Evolutionary conservation across 2,329 filamentous ascomycete species (phyloP).

Genomic region (Exophiala viscosa): DNA sequence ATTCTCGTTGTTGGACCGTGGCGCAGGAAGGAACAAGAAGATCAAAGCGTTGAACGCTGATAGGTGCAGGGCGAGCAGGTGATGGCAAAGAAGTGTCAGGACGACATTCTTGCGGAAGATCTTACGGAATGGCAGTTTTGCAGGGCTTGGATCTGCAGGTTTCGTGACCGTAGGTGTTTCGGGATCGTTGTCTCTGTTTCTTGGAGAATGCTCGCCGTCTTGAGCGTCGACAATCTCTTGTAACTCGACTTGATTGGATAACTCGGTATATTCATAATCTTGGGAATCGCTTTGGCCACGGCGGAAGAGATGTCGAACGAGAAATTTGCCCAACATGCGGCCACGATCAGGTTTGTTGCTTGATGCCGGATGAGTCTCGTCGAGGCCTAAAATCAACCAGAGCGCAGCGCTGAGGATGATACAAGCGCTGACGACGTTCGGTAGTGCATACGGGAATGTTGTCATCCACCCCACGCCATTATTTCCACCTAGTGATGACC

Average conservation of each 20-base stretch:
- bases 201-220: slow-evolving; percentile 6
- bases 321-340: slow-evolving; percentile 35
- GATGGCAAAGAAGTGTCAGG: slow-evolving; percentile 59
- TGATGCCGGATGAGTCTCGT: slow-evolving; percentile 52
- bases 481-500: slow-evolving; percentile 54
- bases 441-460: slow-evolving; percentile 65
- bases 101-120: slow-evolving; percentile 55
- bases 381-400: slow-evolving; percentile 60
- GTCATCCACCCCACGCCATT: slow-evolving; percentile 62
- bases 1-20: slow-evolving; percentile 46
- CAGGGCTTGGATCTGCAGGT: slow-evolving; percentile 1
- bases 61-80: slow-evolving; percentile 69
- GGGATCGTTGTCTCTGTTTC: slow-evolving; percentile 5
- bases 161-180: slow-evolving; percentile 31
- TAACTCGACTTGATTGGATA: slow-evolving; percentile 29
- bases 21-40: slow-evolving; percentile 72
- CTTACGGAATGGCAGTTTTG: slow-evolving; percentile 39
- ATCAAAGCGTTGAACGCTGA: slow-evolving; percentile 73
- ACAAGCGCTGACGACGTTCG: slow-evolving; percentile 62
- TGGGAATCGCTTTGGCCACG: slow-evolving; percentile 12
- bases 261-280: slow-evolving; percentile 35
- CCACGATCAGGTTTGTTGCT: slow-evolving; percentile 41
- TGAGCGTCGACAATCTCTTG: slow-evolving; percentile 21
- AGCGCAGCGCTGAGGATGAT: slow-evolving; percentile 56
- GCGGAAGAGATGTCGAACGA: slow-evolving; percentile 32